Evolutionary conservation across 2,329 filamentous ascomycete genomes (phyloP).

Genomic region (Akanthomyces muscarius): DNA sequence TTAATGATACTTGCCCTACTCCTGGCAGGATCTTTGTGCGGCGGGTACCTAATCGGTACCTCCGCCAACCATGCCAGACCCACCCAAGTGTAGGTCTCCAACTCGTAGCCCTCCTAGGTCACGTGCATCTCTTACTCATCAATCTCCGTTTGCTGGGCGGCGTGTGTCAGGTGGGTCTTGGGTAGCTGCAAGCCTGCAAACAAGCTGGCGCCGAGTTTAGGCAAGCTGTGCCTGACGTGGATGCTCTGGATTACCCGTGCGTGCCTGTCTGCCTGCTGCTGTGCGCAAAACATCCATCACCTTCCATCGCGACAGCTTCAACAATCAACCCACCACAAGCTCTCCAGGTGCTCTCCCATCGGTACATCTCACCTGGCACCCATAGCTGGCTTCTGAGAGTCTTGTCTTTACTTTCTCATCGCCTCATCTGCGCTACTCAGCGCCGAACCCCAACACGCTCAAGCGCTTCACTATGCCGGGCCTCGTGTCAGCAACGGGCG

Average conservation of each 20-base stretch:
- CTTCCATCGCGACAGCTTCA: slow-evolving; percentile 17
- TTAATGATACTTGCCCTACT: background rate
- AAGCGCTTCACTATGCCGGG: slow-evolving; percentile 66
- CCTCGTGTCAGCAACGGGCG: slow-evolving; percentile 87
- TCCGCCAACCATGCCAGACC: background rate
- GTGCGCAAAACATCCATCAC: slow-evolving; percentile 28
- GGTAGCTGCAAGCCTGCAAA: slow-evolving; percentile 8
- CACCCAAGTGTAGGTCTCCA: background rate
- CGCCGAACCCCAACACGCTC: background rate
- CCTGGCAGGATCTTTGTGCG: background rate
- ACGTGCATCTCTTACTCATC: slow-evolving; percentile 8
- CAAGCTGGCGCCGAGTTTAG: slow-evolving; percentile 21
- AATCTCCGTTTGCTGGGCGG: background rate
- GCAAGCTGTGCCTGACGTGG: slow-evolving; percentile 44
- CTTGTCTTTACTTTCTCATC: background rate
- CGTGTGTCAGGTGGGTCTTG: background rate
- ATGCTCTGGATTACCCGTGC: slow-evolving; percentile 25
- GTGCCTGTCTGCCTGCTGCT: slow-evolving; percentile 23
- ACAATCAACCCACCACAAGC: slow-evolving; percentile 15
- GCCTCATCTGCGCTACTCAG: background rate
- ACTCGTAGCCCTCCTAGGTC: background rate
- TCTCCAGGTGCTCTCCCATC: slow-evolving; percentile 15
- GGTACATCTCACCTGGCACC: background rate
- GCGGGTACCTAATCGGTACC: slow-evolving; percentile 7
- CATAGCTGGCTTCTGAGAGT: background rate